Percentiles rank a stretch among this genome's conserved stretches.
Evolutionary conservation across 192 early-diverging fungal genomes (phyloP).

Genomic region (Phlyctochytrium arcticum): DNA sequence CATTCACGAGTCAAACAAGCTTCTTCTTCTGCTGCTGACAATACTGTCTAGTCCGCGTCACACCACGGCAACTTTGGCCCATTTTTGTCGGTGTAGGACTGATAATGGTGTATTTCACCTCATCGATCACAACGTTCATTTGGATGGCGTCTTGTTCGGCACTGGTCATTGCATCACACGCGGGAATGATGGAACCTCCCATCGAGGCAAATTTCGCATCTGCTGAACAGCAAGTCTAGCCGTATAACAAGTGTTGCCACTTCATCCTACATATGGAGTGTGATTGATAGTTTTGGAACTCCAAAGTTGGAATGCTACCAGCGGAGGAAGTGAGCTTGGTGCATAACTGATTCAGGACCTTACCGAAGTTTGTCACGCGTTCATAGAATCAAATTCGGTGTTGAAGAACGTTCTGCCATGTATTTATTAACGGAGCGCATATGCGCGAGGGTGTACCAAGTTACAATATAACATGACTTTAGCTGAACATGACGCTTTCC

Average conservation of each 20-base stretch:
- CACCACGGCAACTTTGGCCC: conserved; percentile 40
- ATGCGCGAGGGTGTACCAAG: too few species aligned
- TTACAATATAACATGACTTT: too few species aligned
- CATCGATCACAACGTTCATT: conserved; percentile 34
- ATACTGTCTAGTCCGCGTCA: conserved; percentile 13
- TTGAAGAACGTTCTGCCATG: too few species aligned
- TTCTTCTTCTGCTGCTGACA: conserved; percentile 1
- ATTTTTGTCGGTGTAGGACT: conserved; percentile 23
- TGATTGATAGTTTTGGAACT: too few species aligned
- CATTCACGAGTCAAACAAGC: not conserved
- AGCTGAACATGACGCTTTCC: too few species aligned
- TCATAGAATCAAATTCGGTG: too few species aligned
- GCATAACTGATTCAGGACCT: too few species aligned
- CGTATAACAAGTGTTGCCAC: not conserved
- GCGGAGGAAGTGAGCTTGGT: too few species aligned
- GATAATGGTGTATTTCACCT: conserved; percentile 32
- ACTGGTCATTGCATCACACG: conserved; percentile 33
- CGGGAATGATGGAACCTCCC: conserved; percentile 44
- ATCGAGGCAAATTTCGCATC: conserved; percentile 38
- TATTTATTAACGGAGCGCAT: too few species aligned
- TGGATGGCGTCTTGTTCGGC: conserved; percentile 31
- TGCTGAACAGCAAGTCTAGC: conserved; percentile 14
- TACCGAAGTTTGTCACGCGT: too few species aligned
- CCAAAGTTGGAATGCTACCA: too few species aligned
- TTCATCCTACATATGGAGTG: too few species aligned